Evolutionary conservation across 2,329 filamentous ascomycete genomes (phyloP), one percentile per base, ranked within the genome.

Genomic region (Diaporthe vexans): DNA sequence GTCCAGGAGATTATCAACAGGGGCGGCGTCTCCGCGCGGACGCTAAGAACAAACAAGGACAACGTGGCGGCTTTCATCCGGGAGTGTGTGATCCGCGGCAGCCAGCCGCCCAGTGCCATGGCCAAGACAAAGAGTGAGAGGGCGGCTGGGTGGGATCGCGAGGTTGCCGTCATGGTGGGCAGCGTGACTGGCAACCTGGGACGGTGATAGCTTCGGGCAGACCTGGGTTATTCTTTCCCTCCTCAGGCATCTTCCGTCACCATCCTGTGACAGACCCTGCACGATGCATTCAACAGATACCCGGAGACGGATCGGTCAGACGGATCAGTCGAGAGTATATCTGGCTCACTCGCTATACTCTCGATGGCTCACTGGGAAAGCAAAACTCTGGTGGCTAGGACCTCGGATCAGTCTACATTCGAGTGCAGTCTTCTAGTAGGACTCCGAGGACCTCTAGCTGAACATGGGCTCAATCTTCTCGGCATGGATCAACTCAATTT

Each of bases 91-190:
- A 84, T 95, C 75, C 90, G 90, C 69, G 96, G 96, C 0, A 93
- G 92, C 48, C 90, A 92, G 81, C 81, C 93, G 68, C 94, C 94
- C 2, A 88, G 87, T 19, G 89, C 87, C 0, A 80, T 91, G 59
- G 82, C 78, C 4, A 86, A 83, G 74, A 84, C 82, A 56, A 90
- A 86, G 78, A 83, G 81, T 43, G 88, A 86, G 73, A 76, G 75
- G 75, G 79, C 77, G 75, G 86, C 85, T 9, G 89, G 86, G 73
- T 98, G 95, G 94, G 96, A 98, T 79, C 90, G 96, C 52, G 97
- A 98, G 84, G 93, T 95, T 63, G 95, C 95, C 1, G 95, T 98
- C 63, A 98, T 98, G 96, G 94, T 97, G 56, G 93, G 94, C 70
- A 94, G 94, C 79, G 91, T 98, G 8, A 88, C 95, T 52, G 89